A percentile compares a stretch with the other conserved stretches of the same genome.
These are phyloP conservation scores for Xylariaceae sp. DNA, from an alignment of 2,329 filamentous ascomycete genomes.

Conservation along the genomic window DNA sequence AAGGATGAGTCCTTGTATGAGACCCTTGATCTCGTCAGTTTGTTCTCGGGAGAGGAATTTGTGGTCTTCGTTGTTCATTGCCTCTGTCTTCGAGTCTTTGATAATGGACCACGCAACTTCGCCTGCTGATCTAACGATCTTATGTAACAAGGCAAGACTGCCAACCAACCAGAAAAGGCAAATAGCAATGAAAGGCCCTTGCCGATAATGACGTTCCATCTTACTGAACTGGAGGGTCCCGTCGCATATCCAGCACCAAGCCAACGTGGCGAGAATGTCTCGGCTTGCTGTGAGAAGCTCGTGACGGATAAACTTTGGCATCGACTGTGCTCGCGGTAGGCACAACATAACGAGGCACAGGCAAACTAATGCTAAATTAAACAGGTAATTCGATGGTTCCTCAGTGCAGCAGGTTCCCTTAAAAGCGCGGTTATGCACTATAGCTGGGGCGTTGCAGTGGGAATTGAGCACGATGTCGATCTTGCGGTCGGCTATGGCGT, in stretches of 20 bases:
- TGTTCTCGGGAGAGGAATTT: conserved; percentile 60
- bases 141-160: conserved; percentile 27
- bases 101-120: conserved; percentile 15
- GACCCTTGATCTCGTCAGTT: conserved; percentile 70
- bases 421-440: conserved; percentile 48
- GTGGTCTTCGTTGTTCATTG: conserved; percentile 33
- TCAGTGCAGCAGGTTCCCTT: conserved; percentile 59
- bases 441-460: conserved; percentile 57
- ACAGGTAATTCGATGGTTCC: conserved; percentile 46
- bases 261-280: conserved; percentile 29
- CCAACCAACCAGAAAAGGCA: conserved; percentile 37
- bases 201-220: conserved; percentile 51
- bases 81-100: conserved; percentile 24
- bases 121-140: conserved; percentile 12
- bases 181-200: conserved; percentile 34
- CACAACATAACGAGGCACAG: conserved; percentile 37
- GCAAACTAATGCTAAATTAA: conserved; percentile 45
- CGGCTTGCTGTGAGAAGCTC: conserved; percentile 29
- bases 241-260: conserved; percentile 60
- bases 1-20: conserved; percentile 63
- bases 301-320: conserved; percentile 25
- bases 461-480: conserved; percentile 60
- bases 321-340: conserved; percentile 29
- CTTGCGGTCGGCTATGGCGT: conserved; percentile 52
- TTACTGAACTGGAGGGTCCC: conserved; percentile 61